A percentile compares a stretch with the other conserved stretches of the same genome.
phyloP scores from a whole-genome alignment of 805 yeast genomes.

The Cyberlindnera suaveolens region DNA sequence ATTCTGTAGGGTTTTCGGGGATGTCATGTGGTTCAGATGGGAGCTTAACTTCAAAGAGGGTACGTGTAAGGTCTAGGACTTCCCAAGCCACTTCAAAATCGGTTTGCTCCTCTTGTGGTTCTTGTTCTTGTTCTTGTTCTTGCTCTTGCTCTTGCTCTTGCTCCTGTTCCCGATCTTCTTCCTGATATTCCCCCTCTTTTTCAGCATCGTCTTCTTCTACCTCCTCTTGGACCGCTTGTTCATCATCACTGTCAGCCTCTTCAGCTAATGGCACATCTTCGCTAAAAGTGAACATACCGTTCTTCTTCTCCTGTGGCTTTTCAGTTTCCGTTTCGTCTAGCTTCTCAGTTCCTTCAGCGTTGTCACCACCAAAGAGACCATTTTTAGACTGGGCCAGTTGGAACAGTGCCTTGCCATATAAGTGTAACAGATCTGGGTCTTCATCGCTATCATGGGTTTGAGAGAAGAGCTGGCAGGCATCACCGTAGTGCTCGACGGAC shows the following conservation, averaged over 20 bases:
- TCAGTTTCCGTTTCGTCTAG: slow-evolving; percentile 14
- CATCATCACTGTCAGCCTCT: slow-evolving; percentile 20
- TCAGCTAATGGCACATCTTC: slow-evolving; percentile 33
- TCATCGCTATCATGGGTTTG: slow-evolving; percentile 47
- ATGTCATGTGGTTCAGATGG: slow-evolving; percentile 22
- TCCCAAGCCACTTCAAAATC: slow-evolving; percentile 91
- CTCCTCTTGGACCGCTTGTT: slow-evolving; percentile 6
- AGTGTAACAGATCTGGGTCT: slow-evolving; percentile 61
- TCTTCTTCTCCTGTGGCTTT: slow-evolving; percentile 21
- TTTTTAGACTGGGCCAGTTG: slow-evolving; percentile 69
- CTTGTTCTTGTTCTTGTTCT: slow-evolving; percentile 18
- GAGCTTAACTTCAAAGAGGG: slow-evolving; percentile 41
- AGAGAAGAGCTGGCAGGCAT: slow-evolving; percentile 58
- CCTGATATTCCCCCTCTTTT: slow-evolving; percentile 1
- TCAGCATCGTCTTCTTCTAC: slow-evolving; percentile 12
- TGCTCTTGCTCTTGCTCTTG: slow-evolving; percentile 44
- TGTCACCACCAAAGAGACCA: slow-evolving; percentile 69
- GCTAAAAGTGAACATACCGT: slow-evolving; percentile 29
- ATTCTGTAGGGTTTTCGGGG: slow-evolving; percentile 12
- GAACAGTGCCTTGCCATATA: slow-evolving; percentile 78
- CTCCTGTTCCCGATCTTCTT: slow-evolving; percentile 24
- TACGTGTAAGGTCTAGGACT: slow-evolving; percentile 70
- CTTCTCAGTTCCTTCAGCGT: slow-evolving; percentile 18
- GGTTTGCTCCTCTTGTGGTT: slow-evolving; percentile 40
- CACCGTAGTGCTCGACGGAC: slow-evolving; percentile 67